Conservation (phyloP, 164 flowering plant species). For the Malania oleifera region DNA sequence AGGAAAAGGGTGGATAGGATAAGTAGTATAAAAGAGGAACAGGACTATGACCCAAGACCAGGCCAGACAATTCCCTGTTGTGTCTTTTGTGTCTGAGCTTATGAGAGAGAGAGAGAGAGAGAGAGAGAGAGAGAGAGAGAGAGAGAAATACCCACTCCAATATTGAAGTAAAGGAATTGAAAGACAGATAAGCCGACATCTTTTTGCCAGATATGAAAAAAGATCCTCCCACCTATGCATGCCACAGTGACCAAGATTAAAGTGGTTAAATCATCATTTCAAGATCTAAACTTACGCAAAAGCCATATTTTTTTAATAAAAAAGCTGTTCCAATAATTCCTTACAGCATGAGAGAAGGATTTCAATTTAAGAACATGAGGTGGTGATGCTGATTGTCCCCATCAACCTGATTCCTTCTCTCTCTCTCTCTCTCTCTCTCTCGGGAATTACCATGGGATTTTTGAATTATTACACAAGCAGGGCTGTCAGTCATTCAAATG, state of each 20-base stretch:
- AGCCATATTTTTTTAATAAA: too few relatives aligned
- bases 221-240: constrained; percentile 22
- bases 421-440: background rate
- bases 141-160: constrained; percentile 16
- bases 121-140: constrained; percentile 16
- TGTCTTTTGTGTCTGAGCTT: constrained; percentile 25
- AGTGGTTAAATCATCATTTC: constrained; percentile 14
- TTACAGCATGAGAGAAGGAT: constrained; percentile 5
- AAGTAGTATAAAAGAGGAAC: constrained; percentile 27
- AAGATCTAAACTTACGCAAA: too few relatives aligned
- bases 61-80: too few relatives aligned
- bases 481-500: constrained; percentile 16
- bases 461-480: constrained; percentile 14
- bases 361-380: constrained; percentile 9
- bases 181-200: constrained; percentile 36
- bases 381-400: constrained; percentile 3
- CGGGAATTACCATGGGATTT: constrained; percentile 10
- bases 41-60: too few relatives aligned
- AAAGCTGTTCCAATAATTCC: constrained; percentile 13
- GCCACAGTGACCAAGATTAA: constrained; percentile 25
- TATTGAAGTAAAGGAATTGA: constrained; percentile 20
- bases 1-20: constrained; percentile 14
- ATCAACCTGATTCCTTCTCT: background rate
- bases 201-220: constrained; percentile 37
- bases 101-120: too few relatives aligned